These are phyloP conservation scores for Coemansia sp. DNA, from an alignment of 192 early-diverging fungal genomes.

Conservation along the genomic window DNA sequence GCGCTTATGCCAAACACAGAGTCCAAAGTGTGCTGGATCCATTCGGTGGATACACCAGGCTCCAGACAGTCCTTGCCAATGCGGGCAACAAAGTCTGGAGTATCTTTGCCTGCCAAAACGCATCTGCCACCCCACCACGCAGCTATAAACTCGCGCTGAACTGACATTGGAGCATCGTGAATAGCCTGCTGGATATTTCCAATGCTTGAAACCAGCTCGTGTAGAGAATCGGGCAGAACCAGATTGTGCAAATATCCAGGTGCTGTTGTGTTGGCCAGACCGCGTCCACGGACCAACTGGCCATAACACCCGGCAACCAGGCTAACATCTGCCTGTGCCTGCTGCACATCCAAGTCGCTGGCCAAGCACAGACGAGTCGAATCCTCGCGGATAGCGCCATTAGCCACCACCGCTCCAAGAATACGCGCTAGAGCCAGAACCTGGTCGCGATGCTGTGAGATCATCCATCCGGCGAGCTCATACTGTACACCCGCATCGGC, in stretches of 20 bases:
- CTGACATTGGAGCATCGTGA: slow-evolving; percentile 25
- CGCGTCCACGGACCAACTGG: not conserved
- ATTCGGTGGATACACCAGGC: not conserved
- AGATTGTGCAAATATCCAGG: slow-evolving; percentile 7
- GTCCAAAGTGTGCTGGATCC: slow-evolving; percentile 13
- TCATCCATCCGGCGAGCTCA: slow-evolving; percentile 11
- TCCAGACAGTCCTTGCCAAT: not conserved
- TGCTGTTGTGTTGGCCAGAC: slow-evolving; percentile 4
- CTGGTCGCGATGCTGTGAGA: slow-evolving; percentile 19
- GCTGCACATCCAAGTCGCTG: slow-evolving; percentile 20
- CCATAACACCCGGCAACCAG: slow-evolving; percentile 15
- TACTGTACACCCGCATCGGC: slow-evolving; percentile 12
- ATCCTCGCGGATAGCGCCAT: not conserved
- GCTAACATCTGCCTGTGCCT: slow-evolving; percentile 29
- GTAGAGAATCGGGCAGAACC: slow-evolving; percentile 14
- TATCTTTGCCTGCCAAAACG: not conserved
- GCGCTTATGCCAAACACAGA: slow-evolving; percentile 5
- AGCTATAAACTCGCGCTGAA: slow-evolving; percentile 53
- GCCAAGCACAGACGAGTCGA: slow-evolving; percentile 5
- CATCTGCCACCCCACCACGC: slow-evolving; percentile 47
- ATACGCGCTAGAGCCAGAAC: slow-evolving; percentile 49
- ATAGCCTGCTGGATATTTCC: not conserved
- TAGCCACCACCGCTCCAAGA: slow-evolving; percentile 27
- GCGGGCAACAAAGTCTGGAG: not conserved
- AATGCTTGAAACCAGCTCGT: not conserved